A percentile compares a stretch with the other conserved stretches of the same genome.
Conservation (phyloP, 2,329 filamentous ascomycete genomes). For the Calonectria pseudoturangicola region DNA sequence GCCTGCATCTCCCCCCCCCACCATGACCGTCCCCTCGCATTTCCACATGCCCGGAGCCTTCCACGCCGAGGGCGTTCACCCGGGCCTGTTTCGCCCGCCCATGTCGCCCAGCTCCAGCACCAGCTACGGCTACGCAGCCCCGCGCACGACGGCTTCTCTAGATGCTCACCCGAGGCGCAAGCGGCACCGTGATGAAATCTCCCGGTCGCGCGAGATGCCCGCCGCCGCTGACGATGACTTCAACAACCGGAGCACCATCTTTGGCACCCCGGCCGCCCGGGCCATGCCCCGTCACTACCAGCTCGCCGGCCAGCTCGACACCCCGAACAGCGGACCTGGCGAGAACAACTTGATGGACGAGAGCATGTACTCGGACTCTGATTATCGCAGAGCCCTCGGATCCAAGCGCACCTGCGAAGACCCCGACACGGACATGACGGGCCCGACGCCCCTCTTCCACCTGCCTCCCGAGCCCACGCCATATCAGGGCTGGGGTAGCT, state of each 20-base stretch:
- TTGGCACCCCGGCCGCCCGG: constrained; percentile 47
- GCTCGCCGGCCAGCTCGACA: constrained; percentile 73
- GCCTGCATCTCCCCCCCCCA: constrained; percentile 26
- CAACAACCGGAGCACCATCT: constrained; percentile 43
- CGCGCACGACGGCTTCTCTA: constrained; percentile 45
- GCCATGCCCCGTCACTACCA: constrained; percentile 62
- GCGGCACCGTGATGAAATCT: constrained; percentile 59
- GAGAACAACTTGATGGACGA: constrained; percentile 66
- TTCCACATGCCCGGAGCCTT: constrained; percentile 62
- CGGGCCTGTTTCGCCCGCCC: constrained; percentile 69
- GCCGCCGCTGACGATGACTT: constrained; percentile 44
- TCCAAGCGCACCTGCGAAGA: constrained; percentile 65
- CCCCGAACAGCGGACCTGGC: constrained; percentile 61
- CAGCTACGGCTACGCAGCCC: constrained; percentile 59
- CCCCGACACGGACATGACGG: constrained; percentile 58
- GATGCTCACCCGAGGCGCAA: constrained; percentile 67
- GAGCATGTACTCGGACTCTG: constrained; percentile 74
- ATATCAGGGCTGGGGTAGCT: constrained; percentile 71
- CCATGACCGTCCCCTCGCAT: constrained; percentile 56
- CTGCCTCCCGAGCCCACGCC: constrained; percentile 56
- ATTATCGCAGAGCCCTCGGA: constrained; percentile 72
- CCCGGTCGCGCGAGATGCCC: constrained; percentile 51
- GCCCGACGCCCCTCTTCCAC: constrained; percentile 58
- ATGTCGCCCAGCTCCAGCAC: constrained; percentile 64
- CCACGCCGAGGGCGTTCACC: constrained; percentile 62